Percentiles rank a stretch among this genome's conserved stretches.
phyloP scores from a whole-genome alignment of 768 basidiomycete species.

The Auriculariales sp. region DNA sequence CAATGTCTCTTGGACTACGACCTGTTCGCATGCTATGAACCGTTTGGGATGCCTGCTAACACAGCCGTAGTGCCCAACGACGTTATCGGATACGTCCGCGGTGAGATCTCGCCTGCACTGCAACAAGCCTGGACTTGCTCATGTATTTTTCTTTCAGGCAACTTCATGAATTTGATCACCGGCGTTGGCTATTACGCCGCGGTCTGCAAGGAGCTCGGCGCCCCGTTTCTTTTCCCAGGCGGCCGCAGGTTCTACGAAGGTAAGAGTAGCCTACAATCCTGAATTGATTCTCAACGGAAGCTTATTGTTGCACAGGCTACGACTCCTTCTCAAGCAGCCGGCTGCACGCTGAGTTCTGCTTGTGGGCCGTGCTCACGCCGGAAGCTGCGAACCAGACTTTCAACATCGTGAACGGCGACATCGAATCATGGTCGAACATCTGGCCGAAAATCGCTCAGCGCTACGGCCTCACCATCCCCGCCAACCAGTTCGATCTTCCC shows the following conservation, averaged over 20 bases:
- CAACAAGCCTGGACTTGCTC: too few species aligned
- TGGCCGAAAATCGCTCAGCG: not conserved
- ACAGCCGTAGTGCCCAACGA: too few species aligned
- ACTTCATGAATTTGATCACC: constrained; percentile 1
- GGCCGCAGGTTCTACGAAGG: not conserved
- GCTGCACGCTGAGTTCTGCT: not conserved
- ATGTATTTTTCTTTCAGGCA: too few species aligned
- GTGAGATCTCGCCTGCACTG: too few species aligned
- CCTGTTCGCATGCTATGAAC: too few species aligned
- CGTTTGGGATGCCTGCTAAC: too few species aligned
- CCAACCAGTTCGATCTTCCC: not conserved
- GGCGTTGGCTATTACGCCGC: not conserved
- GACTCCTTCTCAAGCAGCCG: not conserved
- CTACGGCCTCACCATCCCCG: not conserved
- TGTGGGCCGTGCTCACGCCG: not conserved
- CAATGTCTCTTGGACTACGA: not conserved
- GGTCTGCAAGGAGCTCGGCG: not conserved
- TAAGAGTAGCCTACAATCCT: too few species aligned
- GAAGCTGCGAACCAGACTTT: not conserved
- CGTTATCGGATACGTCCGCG: not conserved
- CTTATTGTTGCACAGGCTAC: too few species aligned
- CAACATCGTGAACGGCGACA: constrained; percentile 2
- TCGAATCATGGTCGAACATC: not conserved
- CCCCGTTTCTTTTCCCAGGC: not conserved
- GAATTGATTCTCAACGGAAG: too few species aligned